Evolutionary conservation across 305 asterid genomes (phyloP).

Genomic region (Fraxinus greggii): DNA sequence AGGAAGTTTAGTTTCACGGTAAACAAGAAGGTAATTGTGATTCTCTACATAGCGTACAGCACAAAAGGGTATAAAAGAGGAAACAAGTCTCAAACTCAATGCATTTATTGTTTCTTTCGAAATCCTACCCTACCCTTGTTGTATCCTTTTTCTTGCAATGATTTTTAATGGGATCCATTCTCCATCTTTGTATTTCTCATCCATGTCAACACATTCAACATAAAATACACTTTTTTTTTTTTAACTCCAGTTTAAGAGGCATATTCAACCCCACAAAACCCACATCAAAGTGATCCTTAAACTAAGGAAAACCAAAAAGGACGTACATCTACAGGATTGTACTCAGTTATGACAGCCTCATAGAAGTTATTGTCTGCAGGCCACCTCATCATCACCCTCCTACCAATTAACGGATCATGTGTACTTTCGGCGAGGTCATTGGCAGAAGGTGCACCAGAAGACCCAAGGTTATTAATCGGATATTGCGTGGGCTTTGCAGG

Average conservation of each 20-base stretch:
- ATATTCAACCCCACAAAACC: constrained; percentile 7
- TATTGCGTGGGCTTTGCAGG: constrained; percentile 46
- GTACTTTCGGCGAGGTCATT: constrained; percentile 49
- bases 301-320: constrained; percentile 15
- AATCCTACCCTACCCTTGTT: not conserved
- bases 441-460: constrained; percentile 49
- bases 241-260: constrained; percentile 14
- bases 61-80: not conserved
- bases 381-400: constrained; percentile 95
- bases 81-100: not conserved
- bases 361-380: constrained; percentile 90
- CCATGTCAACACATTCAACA: constrained; percentile 6
- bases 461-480: constrained; percentile 49
- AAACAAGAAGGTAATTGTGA: not conserved
- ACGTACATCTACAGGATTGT: constrained; percentile 75
- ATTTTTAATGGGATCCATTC: not conserved
- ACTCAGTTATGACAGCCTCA: constrained; percentile 79
- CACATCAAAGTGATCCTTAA: constrained; percentile 14
- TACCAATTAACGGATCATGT: constrained; percentile 61
- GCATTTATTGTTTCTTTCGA: not conserved
- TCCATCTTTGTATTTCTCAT: constrained; percentile 14
- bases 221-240: not conserved
- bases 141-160: not conserved
- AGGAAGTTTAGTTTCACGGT: not conserved
- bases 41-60: not conserved